Percentiles rank a stretch among this genome's conserved stretches.
phyloP scores from a whole-genome alignment of 192 early-diverging fungal genomes.

The Linnemannia hyalina region DNA sequence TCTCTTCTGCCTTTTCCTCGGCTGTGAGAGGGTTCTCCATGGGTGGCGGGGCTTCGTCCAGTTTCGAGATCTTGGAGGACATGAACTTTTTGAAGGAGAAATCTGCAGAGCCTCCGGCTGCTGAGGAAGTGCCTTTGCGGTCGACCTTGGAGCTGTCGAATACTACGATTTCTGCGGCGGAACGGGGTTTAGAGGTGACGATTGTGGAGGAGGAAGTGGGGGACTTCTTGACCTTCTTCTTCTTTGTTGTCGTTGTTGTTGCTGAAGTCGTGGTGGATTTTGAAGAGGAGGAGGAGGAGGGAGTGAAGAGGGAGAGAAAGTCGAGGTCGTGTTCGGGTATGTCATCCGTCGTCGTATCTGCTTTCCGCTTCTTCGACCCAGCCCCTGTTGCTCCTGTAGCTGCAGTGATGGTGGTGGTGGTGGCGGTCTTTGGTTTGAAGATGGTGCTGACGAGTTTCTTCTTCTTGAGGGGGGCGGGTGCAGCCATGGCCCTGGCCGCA shows the following conservation, averaged over 20 bases:
- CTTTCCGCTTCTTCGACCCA: slow-evolving; percentile 34
- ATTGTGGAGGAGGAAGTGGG: slow-evolving; percentile 2
- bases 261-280: background rate
- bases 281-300: slow-evolving; percentile 1
- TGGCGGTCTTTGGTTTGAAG: slow-evolving; percentile 12
- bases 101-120: slow-evolving; percentile 17
- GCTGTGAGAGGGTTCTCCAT: slow-evolving; percentile 49
- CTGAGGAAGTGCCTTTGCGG: slow-evolving; percentile 7
- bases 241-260: slow-evolving; percentile 5
- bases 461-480: slow-evolving; percentile 38
- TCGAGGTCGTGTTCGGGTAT: slow-evolving; percentile 44
- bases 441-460: slow-evolving; percentile 40
- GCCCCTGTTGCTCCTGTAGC: background rate
- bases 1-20: slow-evolving; percentile 43
- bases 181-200: slow-evolving; percentile 35
- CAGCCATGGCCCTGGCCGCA: slow-evolving; percentile 44
- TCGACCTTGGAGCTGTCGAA: slow-evolving; percentile 47
- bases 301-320: slow-evolving; percentile 35
- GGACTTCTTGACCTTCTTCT: slow-evolving; percentile 23
- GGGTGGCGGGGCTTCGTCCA: slow-evolving; percentile 42
- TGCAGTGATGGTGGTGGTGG: background rate
- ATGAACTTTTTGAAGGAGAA: slow-evolving; percentile 55
- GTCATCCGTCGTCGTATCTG: background rate
- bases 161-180: slow-evolving; percentile 34
- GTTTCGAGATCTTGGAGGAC: slow-evolving; percentile 52